These are phyloP conservation scores for Plectranthus barbatus DNA, from an alignment of 257 asterid genomes.

Conservation along the genomic window DNA sequence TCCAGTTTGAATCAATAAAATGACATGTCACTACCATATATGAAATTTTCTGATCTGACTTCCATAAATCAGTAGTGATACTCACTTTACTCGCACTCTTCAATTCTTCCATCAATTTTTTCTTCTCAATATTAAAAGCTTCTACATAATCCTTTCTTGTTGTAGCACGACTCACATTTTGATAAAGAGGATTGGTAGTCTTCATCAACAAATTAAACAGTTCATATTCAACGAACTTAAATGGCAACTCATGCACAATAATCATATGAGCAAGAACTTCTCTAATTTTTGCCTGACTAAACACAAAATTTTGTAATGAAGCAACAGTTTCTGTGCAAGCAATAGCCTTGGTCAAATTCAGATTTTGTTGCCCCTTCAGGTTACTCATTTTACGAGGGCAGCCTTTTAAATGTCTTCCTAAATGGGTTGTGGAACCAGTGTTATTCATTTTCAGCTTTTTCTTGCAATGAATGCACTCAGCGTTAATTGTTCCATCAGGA, in stretches of 20 bases:
- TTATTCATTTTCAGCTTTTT: not conserved
- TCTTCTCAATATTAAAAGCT: not conserved
- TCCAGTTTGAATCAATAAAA: not conserved
- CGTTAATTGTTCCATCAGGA: no score
- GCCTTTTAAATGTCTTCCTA: not conserved
- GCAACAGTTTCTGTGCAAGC: not conserved
- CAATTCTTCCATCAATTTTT: not conserved
- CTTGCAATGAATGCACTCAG: not conserved
- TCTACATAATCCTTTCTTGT: not conserved
- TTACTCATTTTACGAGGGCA: no score
- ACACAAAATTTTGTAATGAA: no score
- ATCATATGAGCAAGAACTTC: no score
- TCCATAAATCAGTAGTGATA: not conserved
- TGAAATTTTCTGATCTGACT: not conserved
- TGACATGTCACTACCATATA: not conserved
- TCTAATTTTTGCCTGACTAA: not conserved
- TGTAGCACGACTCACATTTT: not conserved
- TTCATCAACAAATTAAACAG: no score
- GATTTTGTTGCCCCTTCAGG: no score
- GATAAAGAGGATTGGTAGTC: not conserved
- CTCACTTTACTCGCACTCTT: not conserved
- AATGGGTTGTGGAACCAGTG: not conserved
- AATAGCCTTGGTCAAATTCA: not conserved
- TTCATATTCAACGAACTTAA: no score
- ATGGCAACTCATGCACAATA: no score